These are phyloP conservation scores for Termitomyces sp. DNA, from an alignment of 768 basidiomycete genomes.

Conservation along the genomic window DNA sequence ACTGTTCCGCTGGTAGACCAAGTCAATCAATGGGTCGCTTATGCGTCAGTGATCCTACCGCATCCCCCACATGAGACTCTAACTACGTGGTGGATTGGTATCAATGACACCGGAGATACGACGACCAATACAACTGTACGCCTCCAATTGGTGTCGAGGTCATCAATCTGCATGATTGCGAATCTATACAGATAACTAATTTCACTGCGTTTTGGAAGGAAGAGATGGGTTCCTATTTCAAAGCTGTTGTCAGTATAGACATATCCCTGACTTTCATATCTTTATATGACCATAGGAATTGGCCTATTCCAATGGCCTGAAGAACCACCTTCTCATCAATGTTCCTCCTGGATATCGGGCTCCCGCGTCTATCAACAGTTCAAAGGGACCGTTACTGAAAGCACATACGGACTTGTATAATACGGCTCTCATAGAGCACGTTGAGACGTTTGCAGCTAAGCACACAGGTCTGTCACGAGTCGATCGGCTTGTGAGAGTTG, in stretches of 20 bases:
- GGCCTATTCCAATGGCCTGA: slow-evolving; percentile 35
- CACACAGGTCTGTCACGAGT: neutral
- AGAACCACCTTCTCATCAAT: slow-evolving; percentile 48
- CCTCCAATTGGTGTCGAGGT: neutral
- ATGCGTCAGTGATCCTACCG: slow-evolving; percentile 39
- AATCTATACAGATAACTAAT: slow-evolving; percentile 34
- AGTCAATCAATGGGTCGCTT: slow-evolving; percentile 43
- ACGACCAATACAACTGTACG: slow-evolving; percentile 31
- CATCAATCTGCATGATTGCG: neutral
- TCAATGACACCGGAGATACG: slow-evolving; percentile 53
- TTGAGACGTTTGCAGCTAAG: neutral
- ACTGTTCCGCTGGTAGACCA: slow-evolving; percentile 43
- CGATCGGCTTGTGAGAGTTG: neutral
- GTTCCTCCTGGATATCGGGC: slow-evolving; percentile 50
- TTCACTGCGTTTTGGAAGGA: slow-evolving; percentile 44
- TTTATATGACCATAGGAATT: slow-evolving; percentile 25
- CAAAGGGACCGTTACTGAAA: slow-evolving; percentile 30
- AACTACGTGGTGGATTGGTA: slow-evolving; percentile 55
- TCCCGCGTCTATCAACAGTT: slow-evolving; percentile 31
- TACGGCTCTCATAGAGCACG: neutral
- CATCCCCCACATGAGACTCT: slow-evolving; percentile 38
- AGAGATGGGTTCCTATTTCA: slow-evolving; percentile 46
- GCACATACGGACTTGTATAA: slow-evolving; percentile 17
- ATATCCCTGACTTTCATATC: neutral
- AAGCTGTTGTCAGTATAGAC: slow-evolving; percentile 36